Evolutionary conservation across 2,329 filamentous ascomycete species (phyloP), one percentile per base, ranked within the genome.

Genomic region (Mycosphaerelloides madeirae): DNA sequence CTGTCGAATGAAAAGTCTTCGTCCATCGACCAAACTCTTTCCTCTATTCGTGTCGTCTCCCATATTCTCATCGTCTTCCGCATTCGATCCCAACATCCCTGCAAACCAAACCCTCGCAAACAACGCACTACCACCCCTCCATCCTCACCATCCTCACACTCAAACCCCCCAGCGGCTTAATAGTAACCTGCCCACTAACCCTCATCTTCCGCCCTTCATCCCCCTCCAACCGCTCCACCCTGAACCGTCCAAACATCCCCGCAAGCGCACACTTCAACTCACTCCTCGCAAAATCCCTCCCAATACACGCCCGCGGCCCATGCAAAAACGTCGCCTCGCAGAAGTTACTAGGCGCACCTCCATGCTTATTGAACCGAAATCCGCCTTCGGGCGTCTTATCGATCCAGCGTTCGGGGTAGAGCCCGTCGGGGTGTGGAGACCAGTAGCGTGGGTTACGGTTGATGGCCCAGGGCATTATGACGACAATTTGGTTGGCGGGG

Each of bases 381-480:
- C 13, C 13, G 12, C 37, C 29, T 13, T 40, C 11, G 3, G 41
- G 33, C 3, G 18, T 11, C 15, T 41, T 40, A 28, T 56, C 48
- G 6, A 54, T 16, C 54, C 53, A 57, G 7, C 54, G 49, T 7
- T 53, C 48, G 1, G 55, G 53, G 12, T 40, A 41, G 34, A 56
- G 54, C 2, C 22, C n/a, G 22, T 62, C 59, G 8, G 67, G 57
- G 25, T 53, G 29, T 14, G 66, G 67, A 15, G 67, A 67, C 66
- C 67, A 70, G 14, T 68, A 56, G 2, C 52, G 22, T 6, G 65
- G 63, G 19, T 59, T 54, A 11, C 66, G 66, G 39, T 70, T 70
- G n/a, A 62, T 61, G 9, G 67, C 67, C 63, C 64, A 68, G 0
- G 67, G 66, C 0, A 59, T 53, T 7, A 70, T 47, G 32, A 65